Evolutionary conservation across 176 grass and related monocot species (phyloP).

Genomic region (Oryza glumipatula): DNA sequence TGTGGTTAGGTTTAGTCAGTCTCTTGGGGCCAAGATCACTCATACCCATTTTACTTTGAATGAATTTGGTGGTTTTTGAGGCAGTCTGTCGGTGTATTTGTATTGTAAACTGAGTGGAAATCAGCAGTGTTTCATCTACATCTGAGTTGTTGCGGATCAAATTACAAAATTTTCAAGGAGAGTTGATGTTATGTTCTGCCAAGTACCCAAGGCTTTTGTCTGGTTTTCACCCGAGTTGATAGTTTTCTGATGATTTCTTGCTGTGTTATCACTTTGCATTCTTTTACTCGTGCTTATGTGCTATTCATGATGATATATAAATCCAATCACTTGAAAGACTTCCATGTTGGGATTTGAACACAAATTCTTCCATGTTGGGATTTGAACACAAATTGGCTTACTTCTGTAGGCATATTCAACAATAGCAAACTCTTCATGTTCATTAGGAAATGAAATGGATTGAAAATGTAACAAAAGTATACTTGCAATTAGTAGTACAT

Average conservation of each 20-base stretch:
- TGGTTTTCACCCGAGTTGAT: neutral
- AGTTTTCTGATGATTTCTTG: neutral
- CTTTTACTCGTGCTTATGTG: neutral
- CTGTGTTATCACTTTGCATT: neutral
- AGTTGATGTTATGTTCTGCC: neutral
- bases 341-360: neutral
- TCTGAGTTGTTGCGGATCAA: constrained; percentile 18
- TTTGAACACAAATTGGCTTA: neutral
- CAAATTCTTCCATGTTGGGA: neutral
- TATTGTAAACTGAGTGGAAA: constrained; percentile 48
- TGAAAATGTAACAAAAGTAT: neutral
- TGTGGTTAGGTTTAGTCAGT: constrained; percentile 37
- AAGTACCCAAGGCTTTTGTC: neutral
- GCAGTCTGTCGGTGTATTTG: constrained; percentile 36
- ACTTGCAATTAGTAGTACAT: neutral
- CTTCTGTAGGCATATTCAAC: neutral
- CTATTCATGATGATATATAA: too few species aligned
- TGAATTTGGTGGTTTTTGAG: constrained; percentile 43
- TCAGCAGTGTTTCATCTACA: constrained; percentile 44
- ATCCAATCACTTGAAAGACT: neutral
- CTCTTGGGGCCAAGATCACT: constrained; percentile 12
- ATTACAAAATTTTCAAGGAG: neutral
- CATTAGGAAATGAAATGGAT: neutral
- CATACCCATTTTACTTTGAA: neutral
- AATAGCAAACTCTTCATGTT: neutral